Percentiles rank a stretch among this genome's conserved stretches.
Evolutionary conservation across 1,139 yeast genomes (phyloP).

Genomic region (Nadsonia starkeyi-henricii): DNA sequence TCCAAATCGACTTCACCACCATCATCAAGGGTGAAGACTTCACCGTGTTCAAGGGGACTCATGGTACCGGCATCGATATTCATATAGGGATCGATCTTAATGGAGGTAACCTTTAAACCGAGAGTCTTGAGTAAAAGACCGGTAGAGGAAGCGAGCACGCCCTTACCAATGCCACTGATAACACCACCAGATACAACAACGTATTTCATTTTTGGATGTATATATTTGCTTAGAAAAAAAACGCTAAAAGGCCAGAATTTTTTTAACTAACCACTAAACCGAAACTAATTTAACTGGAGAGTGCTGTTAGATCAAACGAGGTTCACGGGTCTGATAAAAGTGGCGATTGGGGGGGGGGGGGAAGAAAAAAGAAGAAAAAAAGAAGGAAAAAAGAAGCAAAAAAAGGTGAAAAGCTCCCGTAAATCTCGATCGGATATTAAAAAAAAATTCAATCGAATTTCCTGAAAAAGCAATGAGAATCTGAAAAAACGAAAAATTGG

Average conservation of each 20-base stretch:
- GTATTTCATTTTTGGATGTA: constrained; percentile 58
- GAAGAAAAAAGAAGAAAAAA: background rate
- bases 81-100: constrained; percentile 97
- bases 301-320: background rate
- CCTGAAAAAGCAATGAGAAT: too few relatives aligned
- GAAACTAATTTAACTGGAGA: background rate
- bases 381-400: background rate
- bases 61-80: constrained; percentile 98
- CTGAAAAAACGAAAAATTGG: too few relatives aligned
- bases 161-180: constrained; percentile 97
- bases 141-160: constrained; percentile 92
- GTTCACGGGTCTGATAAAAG: background rate
- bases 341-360: background rate
- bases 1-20: constrained; percentile 99
- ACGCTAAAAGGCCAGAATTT: background rate
- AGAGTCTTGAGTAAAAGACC: constrained; percentile 88
- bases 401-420: too few relatives aligned
- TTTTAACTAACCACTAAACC: too few relatives aligned
- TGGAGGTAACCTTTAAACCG: constrained; percentile 90
- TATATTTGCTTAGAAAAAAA: constrained; percentile 10
- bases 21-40: constrained; percentile 91
- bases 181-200: constrained; percentile 99
- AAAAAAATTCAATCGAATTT: too few relatives aligned
- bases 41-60: constrained; percentile 99
- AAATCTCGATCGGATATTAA: too few relatives aligned